A percentile compares a stretch with the other conserved stretches of the same genome.
Evolutionary conservation across 306 rosid genomes (phyloP).

Genomic region (Erythrophleum fordii): DNA sequence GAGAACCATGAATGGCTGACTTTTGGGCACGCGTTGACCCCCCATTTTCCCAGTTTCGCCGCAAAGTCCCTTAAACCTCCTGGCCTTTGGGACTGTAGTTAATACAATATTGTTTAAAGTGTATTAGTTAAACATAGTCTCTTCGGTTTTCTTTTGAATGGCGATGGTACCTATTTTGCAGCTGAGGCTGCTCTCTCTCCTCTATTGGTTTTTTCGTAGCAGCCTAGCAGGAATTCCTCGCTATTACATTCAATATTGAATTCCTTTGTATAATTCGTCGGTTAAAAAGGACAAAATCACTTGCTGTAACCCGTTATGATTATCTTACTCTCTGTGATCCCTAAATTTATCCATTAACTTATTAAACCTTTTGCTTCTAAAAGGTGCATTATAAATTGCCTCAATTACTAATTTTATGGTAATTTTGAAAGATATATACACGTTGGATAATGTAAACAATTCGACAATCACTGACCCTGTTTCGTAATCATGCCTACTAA

Average conservation of each 20-base stretch:
- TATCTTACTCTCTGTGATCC: not conserved
- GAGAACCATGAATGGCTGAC: conserved; percentile 34
- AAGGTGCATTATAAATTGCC: not conserved
- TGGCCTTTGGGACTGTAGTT: not conserved
- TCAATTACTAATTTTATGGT: not conserved
- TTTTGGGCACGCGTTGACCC: conserved; percentile 36
- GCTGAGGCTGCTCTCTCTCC: not conserved
- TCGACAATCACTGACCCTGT: not conserved
- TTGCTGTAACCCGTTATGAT: not conserved
- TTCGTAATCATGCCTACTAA: not conserved
- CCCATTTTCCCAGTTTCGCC: not conserved
- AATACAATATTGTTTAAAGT: too few relatives aligned
- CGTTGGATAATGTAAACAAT: not conserved
- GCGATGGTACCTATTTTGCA: not conserved
- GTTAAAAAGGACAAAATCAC: not conserved
- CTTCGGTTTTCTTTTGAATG: not conserved
- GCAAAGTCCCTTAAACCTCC: not conserved
- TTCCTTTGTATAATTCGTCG: not conserved
- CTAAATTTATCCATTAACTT: not conserved
- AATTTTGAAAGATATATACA: not conserved
- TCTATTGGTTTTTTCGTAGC: not conserved
- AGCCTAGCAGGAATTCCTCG: too few relatives aligned
- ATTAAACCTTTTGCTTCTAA: not conserved
- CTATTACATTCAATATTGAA: not conserved
- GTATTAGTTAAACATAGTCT: too few relatives aligned